Percentiles rank a stretch among this genome's conserved stretches.
phyloP scores from a whole-genome alignment of 306 rosid genomes.

The Casuarina equisetifolia region DNA sequence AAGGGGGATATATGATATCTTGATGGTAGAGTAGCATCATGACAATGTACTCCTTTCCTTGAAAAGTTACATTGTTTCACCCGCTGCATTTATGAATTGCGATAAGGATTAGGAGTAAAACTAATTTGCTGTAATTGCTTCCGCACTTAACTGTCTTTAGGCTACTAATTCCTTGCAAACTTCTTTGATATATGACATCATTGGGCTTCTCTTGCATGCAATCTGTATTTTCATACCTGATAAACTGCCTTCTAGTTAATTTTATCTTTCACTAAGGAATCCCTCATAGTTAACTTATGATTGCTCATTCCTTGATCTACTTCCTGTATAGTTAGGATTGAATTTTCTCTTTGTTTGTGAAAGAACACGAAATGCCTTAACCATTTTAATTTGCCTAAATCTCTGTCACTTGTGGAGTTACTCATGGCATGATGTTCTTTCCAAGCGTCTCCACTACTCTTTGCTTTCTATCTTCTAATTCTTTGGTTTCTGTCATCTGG shows the following conservation, averaged over 20 bases:
- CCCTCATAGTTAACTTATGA: background rate
- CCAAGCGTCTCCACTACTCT: constrained; percentile 11
- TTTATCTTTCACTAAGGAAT: background rate
- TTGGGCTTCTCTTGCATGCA: background rate
- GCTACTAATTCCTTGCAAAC: background rate
- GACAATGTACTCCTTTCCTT: background rate
- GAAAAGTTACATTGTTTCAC: background rate
- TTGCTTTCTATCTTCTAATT: constrained; percentile 14
- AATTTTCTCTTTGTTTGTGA: background rate
- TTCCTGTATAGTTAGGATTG: background rate
- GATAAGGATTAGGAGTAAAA: background rate
- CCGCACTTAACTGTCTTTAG: background rate
- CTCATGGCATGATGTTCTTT: constrained; percentile 3
- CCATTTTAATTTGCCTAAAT: background rate
- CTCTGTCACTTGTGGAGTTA: background rate
- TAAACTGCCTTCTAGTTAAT: background rate
- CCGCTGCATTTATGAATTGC: background rate
- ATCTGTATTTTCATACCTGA: background rate
- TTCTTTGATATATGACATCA: background rate
- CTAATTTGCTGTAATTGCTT: background rate
- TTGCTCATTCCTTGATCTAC: background rate
- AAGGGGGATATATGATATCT: background rate
- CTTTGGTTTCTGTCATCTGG: constrained; percentile 18
- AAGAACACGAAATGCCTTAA: background rate
- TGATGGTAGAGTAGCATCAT: background rate